Evolutionary conservation across 345 rosid genomes (phyloP).

Genomic region (Aegle marmelos): DNA sequence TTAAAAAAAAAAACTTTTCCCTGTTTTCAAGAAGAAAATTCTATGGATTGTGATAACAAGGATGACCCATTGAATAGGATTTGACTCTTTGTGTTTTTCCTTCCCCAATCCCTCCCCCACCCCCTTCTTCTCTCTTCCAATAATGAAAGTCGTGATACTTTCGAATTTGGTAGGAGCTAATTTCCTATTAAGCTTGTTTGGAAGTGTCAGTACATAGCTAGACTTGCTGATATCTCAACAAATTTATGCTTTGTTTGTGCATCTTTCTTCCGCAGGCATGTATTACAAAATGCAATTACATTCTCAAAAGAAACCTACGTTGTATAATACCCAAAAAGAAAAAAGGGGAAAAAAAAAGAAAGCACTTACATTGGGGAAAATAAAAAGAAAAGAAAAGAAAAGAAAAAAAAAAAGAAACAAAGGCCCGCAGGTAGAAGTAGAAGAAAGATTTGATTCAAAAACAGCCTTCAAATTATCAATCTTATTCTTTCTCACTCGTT

Average conservation of each 20-base stretch:
- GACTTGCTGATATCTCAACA: background rate
- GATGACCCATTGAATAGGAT: slow-evolving; percentile 4
- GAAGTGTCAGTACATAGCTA: slow-evolving; percentile 1
- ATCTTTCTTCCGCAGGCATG: background rate
- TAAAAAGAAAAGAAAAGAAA: background rate
- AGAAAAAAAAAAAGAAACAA: background rate
- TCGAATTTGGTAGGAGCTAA: background rate
- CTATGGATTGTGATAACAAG: background rate
- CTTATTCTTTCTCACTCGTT: slow-evolving; percentile 21
- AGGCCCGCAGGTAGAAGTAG: too few relatives aligned
- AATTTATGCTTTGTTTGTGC: background rate
- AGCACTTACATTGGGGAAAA: background rate
- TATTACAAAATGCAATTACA: background rate
- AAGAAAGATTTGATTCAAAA: too few relatives aligned
- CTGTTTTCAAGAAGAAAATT: background rate
- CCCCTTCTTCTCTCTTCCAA: too few relatives aligned
- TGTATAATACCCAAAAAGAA: too few relatives aligned
- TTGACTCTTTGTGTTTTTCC: background rate
- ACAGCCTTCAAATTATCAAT: too few relatives aligned
- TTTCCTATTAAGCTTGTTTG: background rate
- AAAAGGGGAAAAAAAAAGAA: background rate
- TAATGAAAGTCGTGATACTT: slow-evolving; percentile 6
- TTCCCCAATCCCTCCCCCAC: too few relatives aligned
- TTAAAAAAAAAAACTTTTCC: too few relatives aligned
- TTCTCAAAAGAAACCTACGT: background rate